Conservation (phyloP, 176 grass and related monocot genomes). For the Puccinellia tenuiflora region DNA sequence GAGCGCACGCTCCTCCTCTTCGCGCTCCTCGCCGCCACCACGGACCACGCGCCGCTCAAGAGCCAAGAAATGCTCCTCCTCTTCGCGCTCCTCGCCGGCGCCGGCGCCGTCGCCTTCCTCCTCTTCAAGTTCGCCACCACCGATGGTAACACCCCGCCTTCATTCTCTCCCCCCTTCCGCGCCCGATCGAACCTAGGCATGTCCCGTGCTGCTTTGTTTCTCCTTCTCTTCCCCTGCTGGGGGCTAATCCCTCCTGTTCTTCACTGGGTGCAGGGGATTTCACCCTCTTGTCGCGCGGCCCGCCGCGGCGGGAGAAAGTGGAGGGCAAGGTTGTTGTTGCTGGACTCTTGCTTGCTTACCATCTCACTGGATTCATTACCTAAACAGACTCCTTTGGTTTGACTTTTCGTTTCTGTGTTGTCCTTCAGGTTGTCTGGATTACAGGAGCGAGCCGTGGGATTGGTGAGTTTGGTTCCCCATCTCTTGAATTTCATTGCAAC, state of each 20-base stretch:
- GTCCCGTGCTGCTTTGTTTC: neutral
- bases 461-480: slow-evolving; percentile 38
- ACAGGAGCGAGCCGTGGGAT: slow-evolving; percentile 95
- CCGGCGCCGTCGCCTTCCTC: slow-evolving; percentile 25
- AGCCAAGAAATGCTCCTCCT: slow-evolving; percentile 40
- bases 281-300: slow-evolving; percentile 62
- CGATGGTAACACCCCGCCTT: slow-evolving; percentile 46
- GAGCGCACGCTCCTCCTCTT: no score
- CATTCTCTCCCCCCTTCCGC: neutral
- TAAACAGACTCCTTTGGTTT: neutral
- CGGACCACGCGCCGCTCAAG: neutral
- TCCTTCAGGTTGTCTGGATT: slow-evolving; percentile 84
- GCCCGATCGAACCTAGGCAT: neutral
- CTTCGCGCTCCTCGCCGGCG: slow-evolving; percentile 29
- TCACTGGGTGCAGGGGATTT: slow-evolving; percentile 65
- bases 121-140: slow-evolving; percentile 68
- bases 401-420: neutral
- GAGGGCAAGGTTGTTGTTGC: slow-evolving; percentile 56
- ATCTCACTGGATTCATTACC: neutral
- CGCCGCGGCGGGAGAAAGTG: slow-evolving; percentile 61
- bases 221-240: no score
- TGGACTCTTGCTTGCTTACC: neutral
- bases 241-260: neutral
- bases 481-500: neutral
- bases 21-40: neutral